phyloP scores from a whole-genome alignment of 257 asterid genomes.

The Gentiana straminea region DNA sequence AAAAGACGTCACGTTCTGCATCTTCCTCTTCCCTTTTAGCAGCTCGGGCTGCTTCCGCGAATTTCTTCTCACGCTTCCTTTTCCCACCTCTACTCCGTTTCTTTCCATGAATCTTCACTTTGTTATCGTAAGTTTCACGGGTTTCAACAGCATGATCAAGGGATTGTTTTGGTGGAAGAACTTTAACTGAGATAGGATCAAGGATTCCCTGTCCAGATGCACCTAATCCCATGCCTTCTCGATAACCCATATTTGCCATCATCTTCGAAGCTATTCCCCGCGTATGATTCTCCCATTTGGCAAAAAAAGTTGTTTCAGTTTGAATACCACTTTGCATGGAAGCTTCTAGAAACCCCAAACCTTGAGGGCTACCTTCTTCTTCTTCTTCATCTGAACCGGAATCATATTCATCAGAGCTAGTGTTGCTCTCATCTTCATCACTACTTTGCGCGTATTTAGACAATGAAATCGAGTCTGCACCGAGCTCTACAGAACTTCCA shows the following conservation, averaged over 20 bases:
- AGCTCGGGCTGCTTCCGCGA: conserved; percentile 62
- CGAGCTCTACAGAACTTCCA: conserved; percentile 65
- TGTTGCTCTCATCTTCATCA: conserved; percentile 55
- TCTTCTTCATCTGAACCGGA: conserved; percentile 56
- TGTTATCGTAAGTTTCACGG: conserved; percentile 22
- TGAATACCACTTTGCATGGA: conserved; percentile 58
- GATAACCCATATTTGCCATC: conserved; percentile 99
- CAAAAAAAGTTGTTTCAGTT: conserved; percentile 71
- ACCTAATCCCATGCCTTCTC: conserved; percentile 99
- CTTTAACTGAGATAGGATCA: conserved; percentile 62
- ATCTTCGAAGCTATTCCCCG: conserved; percentile 93
- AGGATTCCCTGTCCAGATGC: conserved; percentile 85
- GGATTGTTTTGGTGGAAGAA: conserved; percentile 70
- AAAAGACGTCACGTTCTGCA: conserved; percentile 52
- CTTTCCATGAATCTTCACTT: conserved; percentile 26
- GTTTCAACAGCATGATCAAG: conserved; percentile 61
- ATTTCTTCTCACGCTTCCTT: conserved; percentile 74
- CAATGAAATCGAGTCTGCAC: conserved; percentile 46
- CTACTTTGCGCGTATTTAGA: conserved; percentile 49
- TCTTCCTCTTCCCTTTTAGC: conserved; percentile 63
- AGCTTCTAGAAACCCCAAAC: conserved; percentile 61
- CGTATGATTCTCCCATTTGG: conserved; percentile 96
- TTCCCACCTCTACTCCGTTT: conserved; percentile 86
- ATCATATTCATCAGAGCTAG: conserved; percentile 40
- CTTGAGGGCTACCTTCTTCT: conserved; percentile 20